Conservation (phyloP, 2,329 filamentous ascomycete genomes). For the Hypoxylon sp. region DNA sequence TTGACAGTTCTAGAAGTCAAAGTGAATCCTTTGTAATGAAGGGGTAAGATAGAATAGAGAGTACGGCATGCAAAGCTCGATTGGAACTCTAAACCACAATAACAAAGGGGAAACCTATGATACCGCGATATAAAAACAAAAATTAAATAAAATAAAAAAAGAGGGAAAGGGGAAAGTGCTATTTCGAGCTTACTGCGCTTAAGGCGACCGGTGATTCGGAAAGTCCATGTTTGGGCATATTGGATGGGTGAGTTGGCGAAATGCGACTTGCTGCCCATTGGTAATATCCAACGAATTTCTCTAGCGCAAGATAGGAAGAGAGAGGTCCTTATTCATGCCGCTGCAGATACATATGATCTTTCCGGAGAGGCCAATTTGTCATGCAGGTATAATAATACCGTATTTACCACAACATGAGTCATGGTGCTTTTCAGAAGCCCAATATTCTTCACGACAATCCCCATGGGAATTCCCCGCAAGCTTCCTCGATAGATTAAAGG, state of each 20-base stretch:
- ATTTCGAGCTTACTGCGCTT: conserved; percentile 20
- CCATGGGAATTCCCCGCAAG: conserved; percentile 25
- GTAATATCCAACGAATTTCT: conserved; percentile 8
- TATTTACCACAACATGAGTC: conserved; percentile 23
- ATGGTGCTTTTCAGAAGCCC: conserved; percentile 3
- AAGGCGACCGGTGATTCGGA: conserved; percentile 12
- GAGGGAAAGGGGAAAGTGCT: not conserved
- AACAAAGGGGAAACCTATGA: not conserved
- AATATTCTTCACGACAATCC: conserved; percentile 1
- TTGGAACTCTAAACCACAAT: too few species aligned
- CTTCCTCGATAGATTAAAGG: conserved; percentile 24
- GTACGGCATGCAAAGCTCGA: conserved; percentile 23
- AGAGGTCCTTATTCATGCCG: conserved; percentile 18
- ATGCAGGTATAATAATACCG: conserved; percentile 19
- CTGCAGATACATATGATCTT: conserved; percentile 11
- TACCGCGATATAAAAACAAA: conserved; percentile 5
- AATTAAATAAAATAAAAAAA: not conserved
- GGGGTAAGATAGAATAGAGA: conserved; percentile 1
- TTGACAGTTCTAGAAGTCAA: conserved; percentile 1
- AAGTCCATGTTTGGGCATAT: conserved; percentile 13
- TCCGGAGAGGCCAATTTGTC: conserved; percentile 10
- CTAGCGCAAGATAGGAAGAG: not conserved
- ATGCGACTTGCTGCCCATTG: conserved; percentile 26
- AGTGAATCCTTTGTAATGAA: conserved; percentile 3
- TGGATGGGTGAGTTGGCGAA: conserved; percentile 28